phyloP scores from a whole-genome alignment of 2,329 filamentous ascomycete genomes.

The Sporothrix schenckii region DNA sequence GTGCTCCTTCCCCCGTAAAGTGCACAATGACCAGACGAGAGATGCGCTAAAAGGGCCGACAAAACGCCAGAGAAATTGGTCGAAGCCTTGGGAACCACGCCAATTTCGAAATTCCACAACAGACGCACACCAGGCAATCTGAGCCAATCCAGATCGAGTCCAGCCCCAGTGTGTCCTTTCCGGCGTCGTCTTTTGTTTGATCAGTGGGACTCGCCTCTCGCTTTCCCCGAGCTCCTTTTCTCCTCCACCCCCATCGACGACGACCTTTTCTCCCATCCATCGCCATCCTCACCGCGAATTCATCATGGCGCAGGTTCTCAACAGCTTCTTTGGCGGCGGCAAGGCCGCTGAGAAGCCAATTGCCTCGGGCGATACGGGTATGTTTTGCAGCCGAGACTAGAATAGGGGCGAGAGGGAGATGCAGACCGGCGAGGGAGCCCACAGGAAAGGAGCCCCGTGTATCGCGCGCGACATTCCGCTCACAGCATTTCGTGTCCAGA shows the following conservation, averaged over 20 bases:
- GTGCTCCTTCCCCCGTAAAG: conserved; percentile 8
- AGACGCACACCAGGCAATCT: neutral
- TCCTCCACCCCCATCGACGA: conserved; percentile 23
- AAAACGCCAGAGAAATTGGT: conserved; percentile 26
- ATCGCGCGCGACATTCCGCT: neutral
- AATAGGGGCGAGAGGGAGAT: neutral
- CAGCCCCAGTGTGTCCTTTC: conserved; percentile 6
- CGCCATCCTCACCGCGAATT: conserved; percentile 31
- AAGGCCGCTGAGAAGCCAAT: conserved; percentile 60
- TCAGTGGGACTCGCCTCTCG: neutral
- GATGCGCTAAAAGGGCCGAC: conserved; percentile 16
- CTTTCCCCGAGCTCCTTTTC: conserved; percentile 18
- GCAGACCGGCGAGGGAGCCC: neutral
- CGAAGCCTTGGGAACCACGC: conserved; percentile 22
- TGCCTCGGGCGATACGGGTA: conserved; percentile 64
- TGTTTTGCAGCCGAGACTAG: conserved; percentile 38
- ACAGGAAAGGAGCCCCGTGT: too few relatives aligned
- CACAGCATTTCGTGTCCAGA: conserved; percentile 54
- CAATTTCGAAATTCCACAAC: conserved; percentile 26
- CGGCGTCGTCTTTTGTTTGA: neutral
- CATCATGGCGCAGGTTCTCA: conserved; percentile 62
- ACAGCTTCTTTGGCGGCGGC: conserved; percentile 69
- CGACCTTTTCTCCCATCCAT: conserved; percentile 5
- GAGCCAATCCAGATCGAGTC: conserved; percentile 6
- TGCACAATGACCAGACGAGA: neutral